Base-by-base conservation (phyloP, 345 rosid species). In the Gossypioides kirkii region DNA sequence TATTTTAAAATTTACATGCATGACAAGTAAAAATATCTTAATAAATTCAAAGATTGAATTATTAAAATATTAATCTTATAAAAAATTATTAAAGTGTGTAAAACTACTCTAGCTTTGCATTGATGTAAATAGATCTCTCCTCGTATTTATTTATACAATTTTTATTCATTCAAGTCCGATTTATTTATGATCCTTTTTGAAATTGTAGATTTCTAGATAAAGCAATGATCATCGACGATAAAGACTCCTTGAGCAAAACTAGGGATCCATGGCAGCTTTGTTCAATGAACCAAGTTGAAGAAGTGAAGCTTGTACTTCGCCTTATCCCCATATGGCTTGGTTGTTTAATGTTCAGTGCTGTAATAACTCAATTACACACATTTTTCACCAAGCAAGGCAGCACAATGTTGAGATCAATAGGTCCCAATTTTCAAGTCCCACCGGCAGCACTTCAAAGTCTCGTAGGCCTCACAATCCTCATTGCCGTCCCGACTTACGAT, bases 361-460 rank as follows among this genome's bases (percentile, higher is more conserved):
- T 84, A 22, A 79, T 87, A 8, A 85, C 85, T 68, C 98, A 92
- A 79, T 65, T 81, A 63, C 92, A 90, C 78, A 94, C 98, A 2
- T 90, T 89, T 78, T 94, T 84, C 85, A 79, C 85, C 77, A 94
- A 94, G 83, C 98, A 92, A 85, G 97, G 88, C 36, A 83, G 88
- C 77, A 86, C 87, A 20, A 86, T 94, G 97, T 36, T 66, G 59
- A 76, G 91, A 62, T 82, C 91, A n/a, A 78, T 88, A 16, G 93
- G 90, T 28, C 74, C 86, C 36, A 69, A 80, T 77, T 90, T 94
- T 84, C 77, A 79, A 2, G 58, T 94, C 13, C 90, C 98, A 1
- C 88, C 98, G 0, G 98, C 97, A 28, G 86, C 91, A 13, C 93
- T 92, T 64, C 95, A 86, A 66, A 84, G 87, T 81, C 75, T 89